Evolutionary conservation across 2,329 filamentous ascomycete genomes (phyloP).

Genomic region (Fusarium torreyae): DNA sequence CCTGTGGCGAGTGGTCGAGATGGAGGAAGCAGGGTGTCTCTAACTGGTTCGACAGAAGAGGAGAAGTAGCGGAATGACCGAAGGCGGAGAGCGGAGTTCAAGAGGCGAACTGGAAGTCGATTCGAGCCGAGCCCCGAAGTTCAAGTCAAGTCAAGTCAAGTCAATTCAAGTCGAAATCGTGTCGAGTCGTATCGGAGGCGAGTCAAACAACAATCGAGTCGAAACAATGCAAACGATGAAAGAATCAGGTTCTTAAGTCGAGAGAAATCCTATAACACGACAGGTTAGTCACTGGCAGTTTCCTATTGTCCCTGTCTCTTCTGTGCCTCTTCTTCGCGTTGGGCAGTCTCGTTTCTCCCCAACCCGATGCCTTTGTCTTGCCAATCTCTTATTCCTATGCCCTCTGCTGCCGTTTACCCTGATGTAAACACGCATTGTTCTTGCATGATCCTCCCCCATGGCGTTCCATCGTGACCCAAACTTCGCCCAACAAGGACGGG

Average conservation of each 20-base stretch:
- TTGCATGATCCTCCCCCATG: constrained; percentile 1
- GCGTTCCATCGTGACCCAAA: background rate
- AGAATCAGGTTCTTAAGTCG: constrained; percentile 13
- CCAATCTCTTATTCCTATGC: background rate
- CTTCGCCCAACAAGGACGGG: background rate
- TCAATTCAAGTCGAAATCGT: constrained; percentile 17
- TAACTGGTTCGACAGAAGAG: constrained; percentile 31
- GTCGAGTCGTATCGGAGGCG: constrained; percentile 15
- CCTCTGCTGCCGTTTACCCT: background rate
- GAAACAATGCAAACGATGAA: constrained; percentile 21
- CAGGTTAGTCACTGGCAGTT: constrained; percentile 32
- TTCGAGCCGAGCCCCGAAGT: constrained; percentile 39
- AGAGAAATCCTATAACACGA: constrained; percentile 24
- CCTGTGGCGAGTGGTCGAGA: constrained; percentile 26
- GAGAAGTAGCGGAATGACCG: constrained; percentile 34
- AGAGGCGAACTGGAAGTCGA: constrained; percentile 36
- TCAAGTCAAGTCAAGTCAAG: constrained; percentile 22
- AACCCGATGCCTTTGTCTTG: constrained; percentile 10
- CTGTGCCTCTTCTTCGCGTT: constrained; percentile 18
- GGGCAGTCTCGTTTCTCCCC: constrained; percentile 15
- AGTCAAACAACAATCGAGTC: constrained; percentile 19
- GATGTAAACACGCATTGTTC: background rate
- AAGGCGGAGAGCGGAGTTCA: constrained; percentile 39
- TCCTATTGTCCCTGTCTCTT: constrained; percentile 13
- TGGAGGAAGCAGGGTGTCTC: constrained; percentile 15